A percentile compares a stretch with the other conserved stretches of the same genome.
Conservation (phyloP, 257 asterid species). For the Gardenia jasminoides region DNA sequence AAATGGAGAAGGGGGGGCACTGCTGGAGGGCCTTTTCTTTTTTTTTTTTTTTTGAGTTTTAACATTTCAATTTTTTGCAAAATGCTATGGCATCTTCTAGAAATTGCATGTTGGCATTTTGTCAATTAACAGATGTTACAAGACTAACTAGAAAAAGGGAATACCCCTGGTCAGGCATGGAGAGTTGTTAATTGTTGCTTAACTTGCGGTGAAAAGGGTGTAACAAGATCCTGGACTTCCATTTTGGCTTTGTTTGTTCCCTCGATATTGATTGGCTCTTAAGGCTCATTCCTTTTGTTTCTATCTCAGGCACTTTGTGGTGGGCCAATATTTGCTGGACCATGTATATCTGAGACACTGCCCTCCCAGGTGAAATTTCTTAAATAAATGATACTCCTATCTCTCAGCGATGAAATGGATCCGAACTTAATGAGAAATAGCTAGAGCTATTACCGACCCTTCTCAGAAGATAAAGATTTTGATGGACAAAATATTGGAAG, state of each 20-base stretch:
- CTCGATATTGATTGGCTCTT: neutral
- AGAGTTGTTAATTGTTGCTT: too few species aligned
- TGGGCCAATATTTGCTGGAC: constrained; percentile 94
- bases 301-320: constrained; percentile 58
- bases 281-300: neutral
- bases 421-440: neutral
- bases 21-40: too few species aligned
- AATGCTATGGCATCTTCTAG: neutral
- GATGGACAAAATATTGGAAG: neutral
- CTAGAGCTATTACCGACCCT: neutral
- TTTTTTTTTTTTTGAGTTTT: neutral
- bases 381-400: neutral
- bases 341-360: constrained; percentile 58
- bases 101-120: neutral
- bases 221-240: neutral
- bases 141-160: neutral
- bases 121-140: neutral
- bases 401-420: neutral
- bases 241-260: neutral
- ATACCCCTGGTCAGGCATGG: too few species aligned
- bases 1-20: too few species aligned
- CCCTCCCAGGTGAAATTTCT: constrained; percentile 63
- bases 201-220: neutral
- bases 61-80: neutral
- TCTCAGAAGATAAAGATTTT: neutral